phyloP scores from a whole-genome alignment of 768 basidiomycete species.

The Kwoniella bestiolae region DNA sequence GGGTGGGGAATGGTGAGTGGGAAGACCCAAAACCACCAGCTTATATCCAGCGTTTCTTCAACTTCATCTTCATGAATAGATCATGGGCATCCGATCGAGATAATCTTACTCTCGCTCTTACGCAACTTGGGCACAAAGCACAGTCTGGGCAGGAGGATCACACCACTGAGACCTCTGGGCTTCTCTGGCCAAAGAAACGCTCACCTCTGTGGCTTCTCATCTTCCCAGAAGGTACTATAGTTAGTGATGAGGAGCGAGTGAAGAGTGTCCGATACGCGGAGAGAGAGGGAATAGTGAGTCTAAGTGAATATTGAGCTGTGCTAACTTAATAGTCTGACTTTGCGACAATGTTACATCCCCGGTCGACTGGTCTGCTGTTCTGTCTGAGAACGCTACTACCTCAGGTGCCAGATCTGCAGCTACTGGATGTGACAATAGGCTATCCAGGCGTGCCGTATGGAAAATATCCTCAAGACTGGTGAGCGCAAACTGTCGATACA shows the following conservation, averaged over 20 bases:
- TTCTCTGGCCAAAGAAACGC: constrained; percentile 19
- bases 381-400: constrained; percentile 79
- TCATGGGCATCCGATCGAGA: constrained; percentile 85
- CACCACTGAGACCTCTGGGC: not conserved
- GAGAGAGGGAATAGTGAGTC: constrained; percentile 82
- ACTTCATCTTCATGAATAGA: constrained; percentile 89
- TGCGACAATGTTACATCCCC: constrained; percentile 79
- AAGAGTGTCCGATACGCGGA: constrained; percentile 85
- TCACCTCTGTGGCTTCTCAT: constrained; percentile 77
- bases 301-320: constrained; percentile 56
- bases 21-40: not conserved
- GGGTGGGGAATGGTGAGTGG: constrained; percentile 72
- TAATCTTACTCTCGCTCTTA: constrained; percentile 69
- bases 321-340: constrained; percentile 69
- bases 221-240: constrained; percentile 95
- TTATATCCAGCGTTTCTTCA: constrained; percentile 75
- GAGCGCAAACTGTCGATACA: constrained; percentile 1
- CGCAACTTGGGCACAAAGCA: constrained; percentile 65
- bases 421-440: constrained; percentile 88
- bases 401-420: constrained; percentile 72
- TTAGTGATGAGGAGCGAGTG: constrained; percentile 82
- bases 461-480: constrained; percentile 77
- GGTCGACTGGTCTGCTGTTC: constrained; percentile 88
- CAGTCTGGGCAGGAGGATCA: constrained; percentile 15
- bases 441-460: constrained; percentile 86